Evolutionary conservation across 495 filamentous ascomycete genomes (phyloP).

Genomic region (Annulohypoxylon moriforme): DNA sequence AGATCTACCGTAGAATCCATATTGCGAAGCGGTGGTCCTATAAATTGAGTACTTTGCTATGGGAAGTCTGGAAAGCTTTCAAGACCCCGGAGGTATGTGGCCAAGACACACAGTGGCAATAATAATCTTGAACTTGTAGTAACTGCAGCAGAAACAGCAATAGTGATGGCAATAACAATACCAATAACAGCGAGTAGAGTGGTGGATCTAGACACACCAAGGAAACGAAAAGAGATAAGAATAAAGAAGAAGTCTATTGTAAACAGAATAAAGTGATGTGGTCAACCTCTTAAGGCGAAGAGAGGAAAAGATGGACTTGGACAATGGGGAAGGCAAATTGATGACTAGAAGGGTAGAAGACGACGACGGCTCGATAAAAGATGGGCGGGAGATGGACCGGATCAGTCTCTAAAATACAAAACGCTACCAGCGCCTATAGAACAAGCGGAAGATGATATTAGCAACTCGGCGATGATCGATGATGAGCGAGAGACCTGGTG

Average conservation of each 20-base stretch:
- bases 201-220: background rate
- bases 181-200: background rate
- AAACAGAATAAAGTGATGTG: background rate
- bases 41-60: background rate
- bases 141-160: background rate
- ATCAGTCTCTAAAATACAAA: conserved; percentile 6
- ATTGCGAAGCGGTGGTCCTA: conserved; percentile 14
- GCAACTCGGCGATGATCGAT: background rate
- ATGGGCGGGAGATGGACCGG: conserved; percentile 1
- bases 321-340: background rate
- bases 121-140: background rate
- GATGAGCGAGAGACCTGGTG: background rate
- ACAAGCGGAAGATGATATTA: conserved; percentile 8
- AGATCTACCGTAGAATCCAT: conserved; percentile 59
- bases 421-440: background rate
- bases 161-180: background rate
- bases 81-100: conserved; percentile 4
- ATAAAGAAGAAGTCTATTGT: background rate
- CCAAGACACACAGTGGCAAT: background rate
- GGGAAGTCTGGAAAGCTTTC: background rate
- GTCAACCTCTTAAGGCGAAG: background rate
- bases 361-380: background rate
- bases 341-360: conserved; percentile 14
- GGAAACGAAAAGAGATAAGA: background rate
- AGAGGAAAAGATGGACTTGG: background rate